Conservation (phyloP, 164 flowering plant genomes). For the Vitis rupestris region DNA sequence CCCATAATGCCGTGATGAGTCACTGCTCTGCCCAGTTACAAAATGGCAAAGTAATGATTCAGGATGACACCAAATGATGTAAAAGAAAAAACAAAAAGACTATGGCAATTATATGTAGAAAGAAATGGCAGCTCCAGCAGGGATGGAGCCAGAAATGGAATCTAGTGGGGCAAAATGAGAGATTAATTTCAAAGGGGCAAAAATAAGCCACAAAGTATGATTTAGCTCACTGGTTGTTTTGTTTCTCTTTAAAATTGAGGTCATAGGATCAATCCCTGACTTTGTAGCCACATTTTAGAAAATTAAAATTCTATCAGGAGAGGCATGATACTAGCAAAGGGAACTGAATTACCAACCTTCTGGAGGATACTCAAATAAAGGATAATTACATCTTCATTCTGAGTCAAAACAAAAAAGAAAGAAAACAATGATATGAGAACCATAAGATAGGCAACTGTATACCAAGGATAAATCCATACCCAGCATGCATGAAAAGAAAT, state of each 20-base stretch:
- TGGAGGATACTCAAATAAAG: slow-evolving; percentile 82
- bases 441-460: background rate
- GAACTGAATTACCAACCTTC: slow-evolving; percentile 59
- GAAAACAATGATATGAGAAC: slow-evolving; percentile 8
- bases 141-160: too few species aligned
- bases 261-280: too few species aligned
- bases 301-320: background rate
- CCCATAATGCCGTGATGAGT: slow-evolving; percentile 65
- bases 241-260: too few species aligned
- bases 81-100: background rate
- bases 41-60: slow-evolving; percentile 28
- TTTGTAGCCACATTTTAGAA: background rate
- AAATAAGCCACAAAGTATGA: too few species aligned
- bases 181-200: too few species aligned
- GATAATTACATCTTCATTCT: slow-evolving; percentile 95
- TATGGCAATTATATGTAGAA: background rate
- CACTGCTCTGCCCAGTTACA: slow-evolving; percentile 94
- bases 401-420: slow-evolving; percentile 24
- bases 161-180: background rate
- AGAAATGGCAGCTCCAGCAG: background rate
- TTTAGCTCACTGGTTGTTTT: too few species aligned
- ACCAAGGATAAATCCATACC: background rate
- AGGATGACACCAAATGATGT: slow-evolving; percentile 1
- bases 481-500: background rate
- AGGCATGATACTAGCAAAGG: background rate